Base-by-base conservation (phyloP, 129 eudicot genomes). In the Silybum marianum region DNA sequence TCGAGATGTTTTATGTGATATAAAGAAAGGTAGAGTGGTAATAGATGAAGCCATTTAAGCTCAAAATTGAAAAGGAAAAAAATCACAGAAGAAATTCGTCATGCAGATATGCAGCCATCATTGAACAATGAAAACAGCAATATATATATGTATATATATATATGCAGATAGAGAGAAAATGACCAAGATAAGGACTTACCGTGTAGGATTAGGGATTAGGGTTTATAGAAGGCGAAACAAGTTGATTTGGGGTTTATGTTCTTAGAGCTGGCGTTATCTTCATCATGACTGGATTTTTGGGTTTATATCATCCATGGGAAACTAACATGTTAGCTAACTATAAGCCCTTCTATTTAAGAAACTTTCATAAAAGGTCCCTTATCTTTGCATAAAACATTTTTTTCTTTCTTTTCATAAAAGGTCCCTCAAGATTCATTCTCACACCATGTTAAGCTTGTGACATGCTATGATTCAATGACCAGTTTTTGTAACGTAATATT, bases 21-120 rank as follows among this genome's bases (percentile, higher is more conserved):
- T 22, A 34, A 81, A 80, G 72, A 91, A 86, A 21, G 99, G 99
- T 34, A 92, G 51, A 39, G 87, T 73, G 19, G 89, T 71, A 46
- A 85, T 18, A 26, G 86, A 74, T 36, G 97, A 83, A 28, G 93
- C 81, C 72, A 80, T 71, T 81, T 80, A 83, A 39, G 87, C 69
- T 60, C 90, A 74, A 46, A 83, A 86, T 30, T 82, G 67, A 22
- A 83, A 79, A 11, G 34, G 18, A 39, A 16, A 73, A 19, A n/a
- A 22, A 78, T 66, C 76, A 82, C 82, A 63, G 24, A 28, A 65
- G 14, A 28, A 75, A 69, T 22, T 60, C 30, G 54, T 32, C n/a
- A 77, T 39, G 24, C 26, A 84, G 30, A 78, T 42, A 72, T 16
- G 14, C 26, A 65, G 73, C 72, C 23, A 54, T 21, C 76, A 79